Evolutionary conservation across 352 stramenopile species (phyloP), one percentile per base, ranked within the genome.

Genomic region (Pelagophyceae sp.): DNA sequence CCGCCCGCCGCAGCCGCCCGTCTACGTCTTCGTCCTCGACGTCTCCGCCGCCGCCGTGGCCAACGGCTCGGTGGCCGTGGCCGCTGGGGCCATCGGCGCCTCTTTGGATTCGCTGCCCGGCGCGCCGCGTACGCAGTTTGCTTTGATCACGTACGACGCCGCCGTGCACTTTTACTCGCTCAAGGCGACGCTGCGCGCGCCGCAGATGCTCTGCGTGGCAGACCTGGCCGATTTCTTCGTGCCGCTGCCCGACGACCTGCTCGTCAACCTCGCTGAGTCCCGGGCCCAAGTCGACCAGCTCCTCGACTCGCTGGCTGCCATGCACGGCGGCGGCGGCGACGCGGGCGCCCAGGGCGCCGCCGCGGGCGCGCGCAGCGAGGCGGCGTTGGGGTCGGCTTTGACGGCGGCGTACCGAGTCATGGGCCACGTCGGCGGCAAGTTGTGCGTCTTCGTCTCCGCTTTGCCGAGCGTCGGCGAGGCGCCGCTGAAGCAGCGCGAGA

Each of bases 391-490:
- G n/a, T 81, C 87, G 0, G 92, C 91, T 0, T 93, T 99, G 19
- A 95, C 96, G 45, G 96, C 96, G 25, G 96, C 95, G 3, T 98
- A 98, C 83, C 97, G 96, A 65, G 89, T 99, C 6, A 98, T 98
- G 88, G 95, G 98, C 78, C 83, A 94, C 80, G 84, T 92, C 50
- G 91, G 90, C 51, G 91, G 90, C 40, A 94, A 95, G 77, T 86
- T 94, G 79, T 83, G 83, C 33, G 82, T 95, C 0, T 93, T 95
- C 77, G 85, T 89, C 78, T 85, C 84, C 2, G 81, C 82, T 33
- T 78, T 96, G 51, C 90, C 92, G 1, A 91, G 88, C 33, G 45
- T 91, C 38, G 90, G 90, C 29, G 85, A 91, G 77, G 91, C 88
- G 23, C 80, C 85, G 27, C 79, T 96, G 23, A 90, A 87, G 77